These are phyloP conservation scores for Suhomyces ambrosiae DNA, from an alignment of 1,139 yeast species.

Conservation along the genomic window DNA sequence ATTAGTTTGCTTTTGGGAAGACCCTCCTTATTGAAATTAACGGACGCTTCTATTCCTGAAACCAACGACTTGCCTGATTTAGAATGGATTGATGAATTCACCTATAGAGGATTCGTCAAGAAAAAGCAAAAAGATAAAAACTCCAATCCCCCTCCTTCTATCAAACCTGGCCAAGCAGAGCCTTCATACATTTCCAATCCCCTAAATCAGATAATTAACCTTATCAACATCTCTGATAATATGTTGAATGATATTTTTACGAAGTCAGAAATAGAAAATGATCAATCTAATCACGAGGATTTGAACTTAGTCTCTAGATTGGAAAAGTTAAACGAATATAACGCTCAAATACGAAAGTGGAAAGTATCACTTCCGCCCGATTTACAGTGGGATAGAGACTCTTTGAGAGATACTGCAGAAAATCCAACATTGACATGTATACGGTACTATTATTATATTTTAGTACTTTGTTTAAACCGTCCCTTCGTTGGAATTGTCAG, in stretches of 20 bases:
- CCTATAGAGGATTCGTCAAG: constrained; percentile 28
- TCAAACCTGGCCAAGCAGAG: constrained; percentile 13
- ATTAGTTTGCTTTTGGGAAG: constrained; percentile 60
- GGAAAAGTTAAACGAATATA: constrained; percentile 42
- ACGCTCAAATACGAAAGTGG: constrained; percentile 55
- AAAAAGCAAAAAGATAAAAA: constrained; percentile 18
- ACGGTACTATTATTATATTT: constrained; percentile 60
- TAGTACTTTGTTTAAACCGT: constrained; percentile 57
- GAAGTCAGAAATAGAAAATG: constrained; percentile 25
- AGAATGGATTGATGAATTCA: constrained; percentile 54
- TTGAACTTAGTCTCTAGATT: constrained; percentile 40
- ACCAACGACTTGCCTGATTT: constrained; percentile 63
- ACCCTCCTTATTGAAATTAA: constrained; percentile 56
- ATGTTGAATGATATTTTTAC: constrained; percentile 59
- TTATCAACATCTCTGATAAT: constrained; percentile 55
- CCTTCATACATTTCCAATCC: constrained; percentile 50
- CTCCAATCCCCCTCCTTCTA: constrained; percentile 1
- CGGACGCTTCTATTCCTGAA: constrained; percentile 63
- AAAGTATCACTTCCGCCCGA: constrained; percentile 49
- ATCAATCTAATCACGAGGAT: constrained; percentile 25
- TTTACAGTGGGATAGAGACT: constrained; percentile 50
- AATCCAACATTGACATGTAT: constrained; percentile 54
- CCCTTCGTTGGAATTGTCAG: constrained; percentile 50
- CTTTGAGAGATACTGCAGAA: constrained; percentile 48
- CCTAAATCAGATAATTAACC: constrained; percentile 47